Conservation (phyloP, 495 filamentous ascomycete species). For the Penicillium verhagenii region DNA sequence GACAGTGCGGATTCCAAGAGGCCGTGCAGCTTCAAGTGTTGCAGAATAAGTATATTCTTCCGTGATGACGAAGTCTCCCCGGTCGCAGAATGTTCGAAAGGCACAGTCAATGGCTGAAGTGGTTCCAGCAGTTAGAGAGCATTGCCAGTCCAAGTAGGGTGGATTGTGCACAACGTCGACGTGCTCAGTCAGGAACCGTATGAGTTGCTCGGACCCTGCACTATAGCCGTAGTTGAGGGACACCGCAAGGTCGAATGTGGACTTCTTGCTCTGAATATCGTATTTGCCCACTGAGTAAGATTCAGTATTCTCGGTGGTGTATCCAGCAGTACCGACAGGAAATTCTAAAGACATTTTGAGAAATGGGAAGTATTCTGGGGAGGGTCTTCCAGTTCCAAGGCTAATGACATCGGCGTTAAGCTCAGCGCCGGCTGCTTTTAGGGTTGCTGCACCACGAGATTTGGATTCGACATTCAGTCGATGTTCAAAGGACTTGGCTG, state of each 20-base stretch:
- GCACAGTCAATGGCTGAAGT: slow-evolving; percentile 27
- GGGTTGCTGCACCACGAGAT: neutral
- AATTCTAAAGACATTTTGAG: neutral
- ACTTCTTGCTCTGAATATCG: neutral
- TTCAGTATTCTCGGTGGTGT: neutral
- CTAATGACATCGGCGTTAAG: neutral
- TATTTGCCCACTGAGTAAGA: neutral
- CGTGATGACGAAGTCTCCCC: slow-evolving; percentile 16
- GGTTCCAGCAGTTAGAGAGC: slow-evolving; percentile 17
- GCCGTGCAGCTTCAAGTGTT: slow-evolving; percentile 6
- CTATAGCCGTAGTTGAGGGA: neutral
- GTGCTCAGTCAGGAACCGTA: neutral
- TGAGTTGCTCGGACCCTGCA: neutral
- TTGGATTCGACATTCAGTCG: neutral
- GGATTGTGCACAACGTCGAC: slow-evolving; percentile 22
- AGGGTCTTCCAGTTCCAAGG: neutral
- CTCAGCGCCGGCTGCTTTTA: neutral
- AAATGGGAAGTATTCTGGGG: neutral
- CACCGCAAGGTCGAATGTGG: neutral
- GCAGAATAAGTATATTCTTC: slow-evolving; percentile 26
- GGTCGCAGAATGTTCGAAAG: slow-evolving; percentile 22
- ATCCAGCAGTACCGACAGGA: neutral
- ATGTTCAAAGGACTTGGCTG: neutral
- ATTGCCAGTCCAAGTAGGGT: slow-evolving; percentile 26
- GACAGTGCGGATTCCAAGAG: neutral